These are phyloP conservation scores for Cytospora leucostoma DNA, from an alignment of 2,329 filamentous ascomycete genomes.

Conservation along the genomic window DNA sequence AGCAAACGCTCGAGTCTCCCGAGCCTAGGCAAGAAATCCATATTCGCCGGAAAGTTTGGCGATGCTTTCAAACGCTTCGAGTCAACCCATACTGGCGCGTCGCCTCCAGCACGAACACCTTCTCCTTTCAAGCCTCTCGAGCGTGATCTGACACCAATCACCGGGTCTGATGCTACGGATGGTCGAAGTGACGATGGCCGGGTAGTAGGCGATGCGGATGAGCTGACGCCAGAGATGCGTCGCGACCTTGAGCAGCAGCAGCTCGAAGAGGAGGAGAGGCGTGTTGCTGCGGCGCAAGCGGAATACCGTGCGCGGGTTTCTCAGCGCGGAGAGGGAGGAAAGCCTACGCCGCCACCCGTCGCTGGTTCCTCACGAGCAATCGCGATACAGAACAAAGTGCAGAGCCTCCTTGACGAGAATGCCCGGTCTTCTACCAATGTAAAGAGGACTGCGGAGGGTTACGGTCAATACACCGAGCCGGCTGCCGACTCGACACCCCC, in stretches of 20 bases:
- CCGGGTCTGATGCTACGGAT: slow-evolving; percentile 73
- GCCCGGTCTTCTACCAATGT: slow-evolving; percentile 58
- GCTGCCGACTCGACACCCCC: slow-evolving; percentile 39
- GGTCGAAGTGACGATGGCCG: slow-evolving; percentile 67
- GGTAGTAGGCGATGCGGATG: slow-evolving; percentile 65
- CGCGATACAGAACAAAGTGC: slow-evolving; percentile 91
- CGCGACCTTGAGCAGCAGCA: slow-evolving; percentile 83
- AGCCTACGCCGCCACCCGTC: slow-evolving; percentile 49
- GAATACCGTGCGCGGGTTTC: slow-evolving; percentile 81
- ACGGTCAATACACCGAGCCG: slow-evolving; percentile 78
- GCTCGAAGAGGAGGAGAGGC: slow-evolving; percentile 82
- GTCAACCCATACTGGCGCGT: slow-evolving; percentile 43
- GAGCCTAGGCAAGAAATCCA: slow-evolving; percentile 72
- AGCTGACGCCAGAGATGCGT: slow-evolving; percentile 82
- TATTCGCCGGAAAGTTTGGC: slow-evolving; percentile 86
- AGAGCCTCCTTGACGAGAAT: slow-evolving; percentile 80
- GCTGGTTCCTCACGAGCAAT: slow-evolving; percentile 66
- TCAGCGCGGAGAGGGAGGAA: slow-evolving; percentile 55
- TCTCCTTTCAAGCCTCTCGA: slow-evolving; percentile 53
- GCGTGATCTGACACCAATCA: slow-evolving; percentile 66
- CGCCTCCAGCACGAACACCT: slow-evolving; percentile 43
- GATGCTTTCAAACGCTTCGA: slow-evolving; percentile 95
- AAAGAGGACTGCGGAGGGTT: slow-evolving; percentile 79
- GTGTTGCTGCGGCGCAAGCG: slow-evolving; percentile 84
- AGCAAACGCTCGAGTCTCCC: slow-evolving; percentile 73